Conservation (phyloP, 805 yeast species). For the Kuraishia ogatae region DNA sequence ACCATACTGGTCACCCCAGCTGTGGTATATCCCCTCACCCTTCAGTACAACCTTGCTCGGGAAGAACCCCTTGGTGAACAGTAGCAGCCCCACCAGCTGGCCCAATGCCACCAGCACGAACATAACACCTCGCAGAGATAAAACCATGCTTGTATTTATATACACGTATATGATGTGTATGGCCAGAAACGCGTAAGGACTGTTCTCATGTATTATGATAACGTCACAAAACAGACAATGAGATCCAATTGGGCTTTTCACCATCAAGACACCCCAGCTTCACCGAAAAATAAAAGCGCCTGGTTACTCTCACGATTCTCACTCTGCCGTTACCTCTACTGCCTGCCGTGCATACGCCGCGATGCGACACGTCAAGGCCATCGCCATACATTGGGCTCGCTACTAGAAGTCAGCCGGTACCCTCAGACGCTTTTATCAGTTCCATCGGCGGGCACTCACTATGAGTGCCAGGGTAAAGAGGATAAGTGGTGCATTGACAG, state of each 20-base stretch:
- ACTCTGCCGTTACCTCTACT: neutral
- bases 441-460: neutral
- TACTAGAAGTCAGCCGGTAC: neutral
- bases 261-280: too few relatives aligned
- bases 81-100: conserved; percentile 46
- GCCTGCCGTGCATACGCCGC: neutral
- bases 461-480: too few relatives aligned
- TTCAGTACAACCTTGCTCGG: conserved; percentile 78
- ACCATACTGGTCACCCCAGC: conserved; percentile 20
- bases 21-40: conserved; percentile 38
- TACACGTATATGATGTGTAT: neutral
- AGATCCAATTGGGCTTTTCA: too few relatives aligned
- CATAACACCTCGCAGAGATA: conserved; percentile 7
- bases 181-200: neutral
- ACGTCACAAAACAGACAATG: too few relatives aligned
- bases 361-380: neutral
- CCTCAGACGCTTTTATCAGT: neutral
- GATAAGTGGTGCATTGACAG: too few relatives aligned
- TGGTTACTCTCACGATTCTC: neutral
- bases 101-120: conserved; percentile 12
- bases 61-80: conserved; percentile 80
- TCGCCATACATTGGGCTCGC: neutral
- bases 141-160: neutral
- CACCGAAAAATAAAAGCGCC: too few relatives aligned
- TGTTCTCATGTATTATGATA: neutral